Evolutionary conservation across 2,329 filamentous ascomycete species (phyloP).

Genomic region (Pseudogymnoascus sp.): DNA sequence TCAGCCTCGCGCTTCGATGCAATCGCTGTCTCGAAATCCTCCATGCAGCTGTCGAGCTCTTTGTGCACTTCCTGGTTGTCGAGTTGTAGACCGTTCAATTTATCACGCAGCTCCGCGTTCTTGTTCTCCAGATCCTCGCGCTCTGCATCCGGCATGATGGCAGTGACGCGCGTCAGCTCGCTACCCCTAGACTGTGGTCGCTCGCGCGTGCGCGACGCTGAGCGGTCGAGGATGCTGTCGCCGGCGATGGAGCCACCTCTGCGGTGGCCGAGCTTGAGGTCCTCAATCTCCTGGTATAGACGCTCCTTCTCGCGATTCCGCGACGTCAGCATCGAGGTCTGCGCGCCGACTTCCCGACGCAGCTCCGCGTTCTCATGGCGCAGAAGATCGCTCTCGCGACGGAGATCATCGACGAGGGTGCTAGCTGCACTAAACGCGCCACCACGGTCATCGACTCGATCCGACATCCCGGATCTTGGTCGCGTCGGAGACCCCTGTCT

Average conservation of each 20-base stretch:
- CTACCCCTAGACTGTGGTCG: conserved; percentile 66
- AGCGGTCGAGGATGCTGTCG: conserved; percentile 91
- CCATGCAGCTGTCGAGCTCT: conserved; percentile 70
- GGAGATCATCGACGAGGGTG: conserved; percentile 69
- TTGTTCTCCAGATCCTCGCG: conserved; percentile 81
- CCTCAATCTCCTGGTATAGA: conserved; percentile 93
- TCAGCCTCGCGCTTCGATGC: conserved; percentile 54
- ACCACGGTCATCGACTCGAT: conserved; percentile 39
- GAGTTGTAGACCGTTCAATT: conserved; percentile 76
- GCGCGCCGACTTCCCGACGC: conserved; percentile 83
- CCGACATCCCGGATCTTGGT: conserved; percentile 41
- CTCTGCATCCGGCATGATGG: conserved; percentile 59
- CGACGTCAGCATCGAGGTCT: conserved; percentile 95
- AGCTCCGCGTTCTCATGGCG: conserved; percentile 90
- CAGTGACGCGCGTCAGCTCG: conserved; percentile 27
- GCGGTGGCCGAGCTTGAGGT: conserved; percentile 80
- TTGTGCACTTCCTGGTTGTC: conserved; percentile 83
- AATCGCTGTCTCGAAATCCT: conserved; percentile 69
- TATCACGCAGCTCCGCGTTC: conserved; percentile 75
- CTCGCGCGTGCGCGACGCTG: conserved; percentile 72
- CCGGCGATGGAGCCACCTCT: conserved; percentile 61
- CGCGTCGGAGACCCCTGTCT: conserved; percentile 38
- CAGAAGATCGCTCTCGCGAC: conserved; percentile 62
- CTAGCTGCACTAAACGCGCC: conserved; percentile 45
- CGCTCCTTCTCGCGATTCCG: conserved; percentile 91